A percentile compares a stretch with the other conserved stretches of the same genome.
These are phyloP conservation scores for Corymbia maculata DNA, from an alignment of 345 rosid genomes.

Conservation along the genomic window DNA sequence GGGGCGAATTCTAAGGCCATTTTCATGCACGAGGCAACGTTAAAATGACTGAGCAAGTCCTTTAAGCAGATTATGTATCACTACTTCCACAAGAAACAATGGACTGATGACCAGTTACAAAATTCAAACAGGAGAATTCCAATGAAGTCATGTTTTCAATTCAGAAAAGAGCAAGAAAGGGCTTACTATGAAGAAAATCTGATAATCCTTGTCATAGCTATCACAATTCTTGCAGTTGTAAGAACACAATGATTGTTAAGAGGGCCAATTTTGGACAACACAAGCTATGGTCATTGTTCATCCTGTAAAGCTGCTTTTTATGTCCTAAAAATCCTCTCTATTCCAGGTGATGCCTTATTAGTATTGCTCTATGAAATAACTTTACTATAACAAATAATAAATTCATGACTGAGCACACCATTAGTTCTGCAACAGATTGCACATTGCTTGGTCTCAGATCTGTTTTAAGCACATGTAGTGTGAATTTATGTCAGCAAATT, in stretches of 20 bases:
- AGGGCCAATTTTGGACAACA: neutral
- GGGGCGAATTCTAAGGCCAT: neutral
- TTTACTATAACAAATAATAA: neutral
- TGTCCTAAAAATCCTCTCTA: neutral
- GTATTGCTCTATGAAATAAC: neutral
- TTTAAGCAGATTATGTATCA: neutral
- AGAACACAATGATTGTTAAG: neutral
- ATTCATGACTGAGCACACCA: neutral
- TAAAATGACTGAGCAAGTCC: neutral
- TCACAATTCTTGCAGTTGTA: neutral
- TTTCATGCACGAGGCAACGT: neutral
- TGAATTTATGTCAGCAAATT: neutral
- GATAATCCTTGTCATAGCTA: neutral
- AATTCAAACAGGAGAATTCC: neutral
- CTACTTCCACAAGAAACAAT: neutral
- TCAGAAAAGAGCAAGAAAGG: neutral
- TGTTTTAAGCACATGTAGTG: neutral
- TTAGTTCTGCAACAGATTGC: neutral
- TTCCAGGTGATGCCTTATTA: neutral
- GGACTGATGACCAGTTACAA: neutral
- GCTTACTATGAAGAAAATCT: neutral
- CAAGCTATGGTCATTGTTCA: neutral
- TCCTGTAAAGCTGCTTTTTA: neutral
- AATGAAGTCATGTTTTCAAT: neutral
- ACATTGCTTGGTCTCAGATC: neutral